Conservation (phyloP, 306 rosid genomes). For the Mucuna pruriens region DNA sequence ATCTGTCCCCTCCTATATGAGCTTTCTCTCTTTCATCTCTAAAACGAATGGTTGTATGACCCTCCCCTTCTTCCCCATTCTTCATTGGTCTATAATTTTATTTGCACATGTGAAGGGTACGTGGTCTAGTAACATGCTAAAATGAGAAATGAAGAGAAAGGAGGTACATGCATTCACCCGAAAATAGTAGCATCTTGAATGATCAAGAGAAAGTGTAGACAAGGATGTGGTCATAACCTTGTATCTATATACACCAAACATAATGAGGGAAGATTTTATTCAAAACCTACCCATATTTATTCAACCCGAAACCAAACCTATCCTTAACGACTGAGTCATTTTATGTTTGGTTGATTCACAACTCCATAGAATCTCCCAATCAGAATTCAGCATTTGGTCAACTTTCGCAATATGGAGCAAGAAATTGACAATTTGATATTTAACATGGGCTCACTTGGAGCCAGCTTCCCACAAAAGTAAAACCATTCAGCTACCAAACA, state of each 20-base stretch:
- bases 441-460: conserved; percentile 70
- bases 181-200: conserved; percentile 38
- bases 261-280: conserved; percentile 34
- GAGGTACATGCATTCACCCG: neutral
- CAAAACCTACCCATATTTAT: conserved; percentile 53
- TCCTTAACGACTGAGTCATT: conserved; percentile 33
- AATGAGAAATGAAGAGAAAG: conserved; percentile 16
- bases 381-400: neutral
- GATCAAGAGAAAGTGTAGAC: conserved; percentile 65
- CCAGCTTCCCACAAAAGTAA: conserved; percentile 73
- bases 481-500: neutral
- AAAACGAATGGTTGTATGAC: conserved; percentile 18
- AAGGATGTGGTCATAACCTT: conserved; percentile 49
- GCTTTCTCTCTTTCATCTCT: neutral
- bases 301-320: conserved; percentile 46
- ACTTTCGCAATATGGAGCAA: conserved; percentile 49
- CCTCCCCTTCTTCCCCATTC: neutral
- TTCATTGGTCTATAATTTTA: neutral
- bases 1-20: neutral
- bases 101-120: neutral
- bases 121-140: conserved; percentile 4
- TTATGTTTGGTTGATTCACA: conserved; percentile 5
- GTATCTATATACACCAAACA: conserved; percentile 37
- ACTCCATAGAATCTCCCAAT: neutral
- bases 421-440: conserved; percentile 55